These are phyloP conservation scores for Phoma herbarum DNA, from an alignment of 2,329 filamentous ascomycete species.

Conservation along the genomic window DNA sequence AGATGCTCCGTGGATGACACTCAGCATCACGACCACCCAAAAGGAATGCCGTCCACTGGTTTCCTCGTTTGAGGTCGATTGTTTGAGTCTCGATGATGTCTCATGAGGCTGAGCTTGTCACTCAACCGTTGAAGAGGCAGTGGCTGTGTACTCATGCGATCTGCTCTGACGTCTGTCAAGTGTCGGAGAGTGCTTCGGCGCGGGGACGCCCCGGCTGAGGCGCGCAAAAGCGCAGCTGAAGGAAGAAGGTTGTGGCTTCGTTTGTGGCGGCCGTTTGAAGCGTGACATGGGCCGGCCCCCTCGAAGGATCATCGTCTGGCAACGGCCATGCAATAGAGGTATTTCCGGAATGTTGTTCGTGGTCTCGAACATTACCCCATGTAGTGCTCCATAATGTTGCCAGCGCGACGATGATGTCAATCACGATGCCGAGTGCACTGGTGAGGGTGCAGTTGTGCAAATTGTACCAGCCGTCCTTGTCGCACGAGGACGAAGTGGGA, in stretches of 20 bases:
- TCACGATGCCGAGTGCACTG: slow-evolving; percentile 13
- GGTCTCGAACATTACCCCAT: slow-evolving; percentile 18
- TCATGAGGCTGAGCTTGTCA: slow-evolving; percentile 4
- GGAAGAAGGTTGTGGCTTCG: slow-evolving; percentile 20
- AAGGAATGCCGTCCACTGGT: neutral
- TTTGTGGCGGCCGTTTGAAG: slow-evolving; percentile 23
- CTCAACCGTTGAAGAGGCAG: slow-evolving; percentile 3
- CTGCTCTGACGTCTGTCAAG: slow-evolving; percentile 14
- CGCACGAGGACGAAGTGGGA: slow-evolving; percentile 33
- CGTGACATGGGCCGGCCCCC: slow-evolving; percentile 1
- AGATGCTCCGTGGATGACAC: neutral
- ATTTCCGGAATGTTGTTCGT: slow-evolving; percentile 1
- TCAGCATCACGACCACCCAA: neutral
- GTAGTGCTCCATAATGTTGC: neutral
- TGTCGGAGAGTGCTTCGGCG: slow-evolving; percentile 10
- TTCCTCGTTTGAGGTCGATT: neutral
- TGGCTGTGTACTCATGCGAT: slow-evolving; percentile 17
- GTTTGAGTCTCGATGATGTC: slow-evolving; percentile 1
- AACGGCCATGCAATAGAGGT: slow-evolving; percentile 7
- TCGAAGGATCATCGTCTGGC: slow-evolving; percentile 3
- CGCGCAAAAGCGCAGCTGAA: slow-evolving; percentile 10
- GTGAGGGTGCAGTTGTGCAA: slow-evolving; percentile 23
- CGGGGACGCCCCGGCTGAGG: slow-evolving; percentile 12
- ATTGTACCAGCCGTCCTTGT: slow-evolving; percentile 26
- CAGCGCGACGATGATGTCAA: slow-evolving; percentile 19